Conservation (phyloP, 2,329 filamentous ascomycete genomes). For the Cordyceps fumosorosea region DNA sequence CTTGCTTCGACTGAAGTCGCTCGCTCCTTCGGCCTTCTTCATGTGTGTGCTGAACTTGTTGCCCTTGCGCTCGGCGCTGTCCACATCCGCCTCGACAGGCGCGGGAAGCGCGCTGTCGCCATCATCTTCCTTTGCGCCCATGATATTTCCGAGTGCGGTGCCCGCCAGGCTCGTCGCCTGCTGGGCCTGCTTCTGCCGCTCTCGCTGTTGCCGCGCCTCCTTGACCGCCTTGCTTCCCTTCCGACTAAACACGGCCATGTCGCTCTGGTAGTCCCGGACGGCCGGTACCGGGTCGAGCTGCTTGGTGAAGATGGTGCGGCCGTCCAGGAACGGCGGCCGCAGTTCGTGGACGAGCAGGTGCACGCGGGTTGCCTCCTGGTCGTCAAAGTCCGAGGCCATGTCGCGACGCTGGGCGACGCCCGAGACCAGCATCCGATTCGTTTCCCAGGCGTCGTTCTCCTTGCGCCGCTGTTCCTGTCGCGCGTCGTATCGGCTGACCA, state of each 20-base stretch:
- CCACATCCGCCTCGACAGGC: slow-evolving; percentile 61
- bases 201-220: slow-evolving; percentile 84
- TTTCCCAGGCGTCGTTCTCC: slow-evolving; percentile 97
- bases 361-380: slow-evolving; percentile 82
- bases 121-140: slow-evolving; percentile 90
- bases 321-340: slow-evolving; percentile 89
- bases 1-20: slow-evolving; percentile 89
- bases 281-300: slow-evolving; percentile 93
- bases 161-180: slow-evolving; percentile 90
- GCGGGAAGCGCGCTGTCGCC: slow-evolving; percentile 82
- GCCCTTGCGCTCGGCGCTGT: slow-evolving; percentile 39
- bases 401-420: slow-evolving; percentile 88
- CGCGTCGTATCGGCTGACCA: slow-evolving; percentile 61
- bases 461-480: slow-evolving; percentile 79
- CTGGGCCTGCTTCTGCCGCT: slow-evolving; percentile 88
- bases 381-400: slow-evolving; percentile 76
- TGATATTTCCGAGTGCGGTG: slow-evolving; percentile 86
- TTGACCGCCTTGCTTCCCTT: slow-evolving; percentile 92
- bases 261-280: slow-evolving; percentile 87
- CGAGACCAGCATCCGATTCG: slow-evolving; percentile 95
- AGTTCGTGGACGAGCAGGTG: slow-evolving; percentile 92
- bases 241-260: slow-evolving; percentile 96
- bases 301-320: slow-evolving; percentile 92
- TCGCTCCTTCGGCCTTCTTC: slow-evolving; percentile 79
- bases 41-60: slow-evolving; percentile 86